Conservation (phyloP, 345 rosid genomes). For the Citrus unshiu region DNA sequence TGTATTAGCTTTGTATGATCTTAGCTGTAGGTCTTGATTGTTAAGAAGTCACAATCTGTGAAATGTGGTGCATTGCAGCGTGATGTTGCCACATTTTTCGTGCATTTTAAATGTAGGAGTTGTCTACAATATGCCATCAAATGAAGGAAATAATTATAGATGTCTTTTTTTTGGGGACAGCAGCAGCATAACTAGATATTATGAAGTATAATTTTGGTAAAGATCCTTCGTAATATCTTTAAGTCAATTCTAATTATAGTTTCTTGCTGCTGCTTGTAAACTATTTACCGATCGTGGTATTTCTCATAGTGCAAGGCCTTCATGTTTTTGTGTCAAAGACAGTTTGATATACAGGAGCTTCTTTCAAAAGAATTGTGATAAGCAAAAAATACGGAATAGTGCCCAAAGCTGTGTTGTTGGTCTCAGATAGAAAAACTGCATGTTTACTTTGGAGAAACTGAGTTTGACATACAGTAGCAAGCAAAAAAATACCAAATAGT, state of each 20-base stretch:
- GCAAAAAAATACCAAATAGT: neutral
- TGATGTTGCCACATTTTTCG: neutral
- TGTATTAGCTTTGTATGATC: neutral
- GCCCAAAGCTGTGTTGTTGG: neutral
- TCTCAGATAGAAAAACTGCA: neutral
- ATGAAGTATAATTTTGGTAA: neutral
- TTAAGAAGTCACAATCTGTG: neutral
- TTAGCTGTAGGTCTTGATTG: neutral
- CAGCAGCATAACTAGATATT: neutral
- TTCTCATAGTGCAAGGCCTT: neutral
- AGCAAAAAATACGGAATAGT: neutral
- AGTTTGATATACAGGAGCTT: neutral
- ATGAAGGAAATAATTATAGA: neutral
- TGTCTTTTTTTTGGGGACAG: neutral
- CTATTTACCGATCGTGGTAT: neutral
- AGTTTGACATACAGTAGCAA: too few relatives aligned
- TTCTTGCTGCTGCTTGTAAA: neutral
- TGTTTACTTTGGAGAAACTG: neutral
- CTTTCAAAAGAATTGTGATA: neutral
- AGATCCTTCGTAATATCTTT: neutral
- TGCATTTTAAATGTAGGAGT: neutral
- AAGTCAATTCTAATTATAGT: neutral
- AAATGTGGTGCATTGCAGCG: neutral
- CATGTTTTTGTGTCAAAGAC: neutral
- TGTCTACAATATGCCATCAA: neutral